Base-by-base conservation (phyloP, 2,329 filamentous ascomycete species). In the Plectosphaerella plurivora region DNA sequence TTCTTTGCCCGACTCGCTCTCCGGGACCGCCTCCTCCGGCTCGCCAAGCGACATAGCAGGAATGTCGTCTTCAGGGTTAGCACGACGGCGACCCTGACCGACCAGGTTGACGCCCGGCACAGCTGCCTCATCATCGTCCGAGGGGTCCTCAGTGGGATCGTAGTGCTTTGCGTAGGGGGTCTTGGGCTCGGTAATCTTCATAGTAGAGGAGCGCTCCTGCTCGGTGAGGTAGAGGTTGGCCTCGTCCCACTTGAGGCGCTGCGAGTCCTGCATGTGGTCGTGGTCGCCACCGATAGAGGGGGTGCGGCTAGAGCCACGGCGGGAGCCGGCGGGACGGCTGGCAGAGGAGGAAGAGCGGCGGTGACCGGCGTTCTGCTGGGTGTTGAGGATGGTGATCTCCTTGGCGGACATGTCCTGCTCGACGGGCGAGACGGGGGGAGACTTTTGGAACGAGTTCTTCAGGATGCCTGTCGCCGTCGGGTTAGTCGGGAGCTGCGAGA, bases 171-270 rank as follows among this genome's bases (percentile, higher is more conserved):
- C 94, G 68, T 93, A 99, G 5, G 94, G 94, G 8, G 94, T 99
- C 79, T 99, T 99, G 56, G 94, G 94, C 75, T 99, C 94, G 60
- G 91, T 89, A 59, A 99, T 99, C 79, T 97, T 99, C 94, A 99
- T 99, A 54, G 92, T 97, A 56, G 88, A 87, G 54, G 86, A 91
- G 71, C 89, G 92, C 72, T 97, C 91, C 71, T 97, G 93, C 74
- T 99, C 94, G 8, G 94, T 94, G 50, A 99, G 81, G 73, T 97
- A 99, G 33, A 99, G 81, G 67, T 99, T 99, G 45, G 90, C 94
- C 75, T 99, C 94, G 70, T 99, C 94, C 94, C 94, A 99, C 74
- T 97, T 96, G 60, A 99, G 79, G 57, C 91, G 86, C 57, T 89
- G 87, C 53, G 82, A 86, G 24, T 50, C 48, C 33, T 48, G 46